phyloP scores from a whole-genome alignment of 768 basidiomycete species.

The Trametes villosa region DNA sequence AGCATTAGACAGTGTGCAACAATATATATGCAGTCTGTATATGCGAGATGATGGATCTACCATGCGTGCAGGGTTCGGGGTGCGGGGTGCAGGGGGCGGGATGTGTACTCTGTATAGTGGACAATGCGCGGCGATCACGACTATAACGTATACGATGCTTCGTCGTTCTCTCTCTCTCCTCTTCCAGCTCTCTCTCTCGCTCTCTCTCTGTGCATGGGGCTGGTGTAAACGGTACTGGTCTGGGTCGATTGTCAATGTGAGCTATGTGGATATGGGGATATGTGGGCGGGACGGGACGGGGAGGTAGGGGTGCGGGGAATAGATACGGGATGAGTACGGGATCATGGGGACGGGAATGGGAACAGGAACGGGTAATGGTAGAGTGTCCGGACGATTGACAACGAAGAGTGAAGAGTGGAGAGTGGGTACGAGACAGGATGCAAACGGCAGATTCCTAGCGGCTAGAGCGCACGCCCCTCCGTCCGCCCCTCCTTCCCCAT shows the following conservation, averaged over 20 bases:
- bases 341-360: neutral
- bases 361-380: neutral
- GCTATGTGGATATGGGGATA: neutral
- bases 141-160: neutral
- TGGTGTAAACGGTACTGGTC: neutral
- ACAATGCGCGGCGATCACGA: neutral
- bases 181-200: neutral
- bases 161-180: too few species aligned
- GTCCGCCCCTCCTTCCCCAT: neutral
- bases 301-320: neutral
- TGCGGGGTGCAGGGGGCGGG: too few species aligned
- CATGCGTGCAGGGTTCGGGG: too few species aligned
- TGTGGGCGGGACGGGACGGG: neutral
- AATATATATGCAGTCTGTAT: too few species aligned
- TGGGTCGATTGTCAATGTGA: neutral
- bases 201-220: neutral
- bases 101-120: neutral
- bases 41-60: too few species aligned
- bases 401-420: neutral
- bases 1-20: too few species aligned
- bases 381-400: constrained; percentile 6
- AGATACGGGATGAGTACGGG: neutral
- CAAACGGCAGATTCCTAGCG: neutral
- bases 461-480: neutral
- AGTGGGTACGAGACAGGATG: neutral